Percentiles rank a stretch among this genome's conserved stretches.
These are phyloP conservation scores for Decorospora gaudefroyi DNA, from an alignment of 2,329 filamentous ascomycete species.

Conservation along the genomic window DNA sequence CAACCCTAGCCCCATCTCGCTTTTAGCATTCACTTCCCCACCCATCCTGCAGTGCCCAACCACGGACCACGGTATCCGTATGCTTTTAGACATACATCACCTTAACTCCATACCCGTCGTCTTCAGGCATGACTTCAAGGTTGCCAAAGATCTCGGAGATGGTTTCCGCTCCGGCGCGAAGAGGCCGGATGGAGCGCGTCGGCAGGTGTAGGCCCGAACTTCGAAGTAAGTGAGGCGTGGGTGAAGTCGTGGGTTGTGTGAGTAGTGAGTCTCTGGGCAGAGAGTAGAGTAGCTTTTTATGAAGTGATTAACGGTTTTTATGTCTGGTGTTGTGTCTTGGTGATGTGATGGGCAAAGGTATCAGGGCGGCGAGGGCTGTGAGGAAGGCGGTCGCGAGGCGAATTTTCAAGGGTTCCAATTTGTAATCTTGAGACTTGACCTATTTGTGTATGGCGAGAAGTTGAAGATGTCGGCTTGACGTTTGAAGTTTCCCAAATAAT, in stretches of 20 bases:
- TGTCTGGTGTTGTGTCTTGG: constrained; percentile 24
- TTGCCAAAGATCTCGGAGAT: constrained; percentile 51
- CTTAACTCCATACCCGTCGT: constrained; percentile 39
- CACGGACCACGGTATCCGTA: constrained; percentile 47
- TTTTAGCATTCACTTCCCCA: constrained; percentile 25
- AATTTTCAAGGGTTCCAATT: constrained; percentile 24
- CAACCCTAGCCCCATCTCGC: constrained; percentile 24
- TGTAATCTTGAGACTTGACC: constrained; percentile 23
- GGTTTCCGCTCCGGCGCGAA: constrained; percentile 48
- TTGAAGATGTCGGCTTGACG: neutral
- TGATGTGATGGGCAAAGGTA: constrained; percentile 16
- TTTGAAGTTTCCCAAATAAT: too few relatives aligned
- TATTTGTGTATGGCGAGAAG: neutral
- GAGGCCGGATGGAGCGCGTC: constrained; percentile 43
- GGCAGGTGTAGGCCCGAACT: constrained; percentile 50
- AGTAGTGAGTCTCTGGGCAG: constrained; percentile 46
- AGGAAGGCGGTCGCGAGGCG: constrained; percentile 26
- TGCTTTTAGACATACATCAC: constrained; percentile 26
- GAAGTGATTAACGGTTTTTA: constrained; percentile 39
- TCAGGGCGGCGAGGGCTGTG: constrained; percentile 20
- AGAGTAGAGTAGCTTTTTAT: constrained; percentile 51
- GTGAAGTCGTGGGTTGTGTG: constrained; percentile 47
- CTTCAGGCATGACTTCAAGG: constrained; percentile 50
- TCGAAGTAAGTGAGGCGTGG: constrained; percentile 48
- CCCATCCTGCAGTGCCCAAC: constrained; percentile 44